Percentiles rank a stretch among this genome's conserved stretches.
phyloP scores from a whole-genome alignment of 2,329 filamentous ascomycete species.

The Trichoderma harzianum region DNA sequence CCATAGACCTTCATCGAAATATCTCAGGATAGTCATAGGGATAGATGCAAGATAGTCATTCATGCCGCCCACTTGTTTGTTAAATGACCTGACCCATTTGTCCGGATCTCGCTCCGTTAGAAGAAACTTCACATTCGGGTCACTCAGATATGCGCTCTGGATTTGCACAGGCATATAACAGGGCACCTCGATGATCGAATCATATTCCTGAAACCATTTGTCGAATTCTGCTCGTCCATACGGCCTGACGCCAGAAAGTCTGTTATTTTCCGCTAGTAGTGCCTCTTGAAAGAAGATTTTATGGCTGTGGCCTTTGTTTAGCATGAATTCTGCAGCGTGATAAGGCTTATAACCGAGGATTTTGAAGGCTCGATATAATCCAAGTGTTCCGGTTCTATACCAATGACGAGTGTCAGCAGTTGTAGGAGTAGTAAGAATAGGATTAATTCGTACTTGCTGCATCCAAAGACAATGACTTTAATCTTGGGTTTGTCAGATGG shows the following conservation, averaged over 20 bases:
- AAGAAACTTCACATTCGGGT: not conserved
- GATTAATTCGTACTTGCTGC: not conserved
- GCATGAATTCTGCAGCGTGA: not conserved
- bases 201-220: not conserved
- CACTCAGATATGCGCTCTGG: not conserved
- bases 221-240: not conserved
- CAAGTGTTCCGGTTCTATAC: not conserved
- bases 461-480: not conserved
- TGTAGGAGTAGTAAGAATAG: not conserved
- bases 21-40: not conserved
- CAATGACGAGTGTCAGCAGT: not conserved
- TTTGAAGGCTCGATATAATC: not conserved
- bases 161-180: not conserved
- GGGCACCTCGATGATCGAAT: not conserved
- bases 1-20: not conserved
- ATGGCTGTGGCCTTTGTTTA: not conserved
- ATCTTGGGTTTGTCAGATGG: not conserved
- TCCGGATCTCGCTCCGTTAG: not conserved
- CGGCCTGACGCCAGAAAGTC: not conserved
- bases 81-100: not conserved
- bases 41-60: not conserved
- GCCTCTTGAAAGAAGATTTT: not conserved
- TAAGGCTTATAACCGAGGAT: not conserved
- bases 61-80: not conserved
- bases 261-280: not conserved